phyloP scores from a whole-genome alignment of 768 basidiomycete species.

The Mycena albidolilacea region DNA sequence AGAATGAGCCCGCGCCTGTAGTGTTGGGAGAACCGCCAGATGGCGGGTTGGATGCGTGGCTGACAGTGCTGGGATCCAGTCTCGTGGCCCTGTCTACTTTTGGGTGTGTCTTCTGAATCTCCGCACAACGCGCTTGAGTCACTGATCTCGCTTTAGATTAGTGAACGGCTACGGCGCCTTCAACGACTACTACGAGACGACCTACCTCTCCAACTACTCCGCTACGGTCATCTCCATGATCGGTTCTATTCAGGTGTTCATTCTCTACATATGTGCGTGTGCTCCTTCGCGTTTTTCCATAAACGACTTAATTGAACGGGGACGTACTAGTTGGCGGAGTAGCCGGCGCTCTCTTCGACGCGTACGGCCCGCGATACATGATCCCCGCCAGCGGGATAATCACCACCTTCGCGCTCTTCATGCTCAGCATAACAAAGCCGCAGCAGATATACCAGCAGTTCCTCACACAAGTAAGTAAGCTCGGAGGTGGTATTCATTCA shows the following conservation, averaged over 20 bases:
- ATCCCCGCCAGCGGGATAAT: conserved; percentile 45
- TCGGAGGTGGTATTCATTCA: not conserved
- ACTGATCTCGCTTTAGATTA: conserved; percentile 24
- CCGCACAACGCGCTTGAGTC: no score
- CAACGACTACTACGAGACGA: conserved; percentile 51
- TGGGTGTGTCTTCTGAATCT: conserved; percentile 34
- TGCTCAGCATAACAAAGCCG: conserved; percentile 46
- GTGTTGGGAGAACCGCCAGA: conserved; percentile 37
- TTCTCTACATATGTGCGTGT: conserved; percentile 43
- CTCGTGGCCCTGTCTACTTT: conserved; percentile 39
- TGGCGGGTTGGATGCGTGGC: conserved; percentile 45
- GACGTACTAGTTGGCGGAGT: conserved; percentile 36
- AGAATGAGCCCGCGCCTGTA: not conserved
- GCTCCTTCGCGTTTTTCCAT: no score
- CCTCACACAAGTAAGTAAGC: conserved; percentile 39
- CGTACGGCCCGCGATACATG: conserved; percentile 42
- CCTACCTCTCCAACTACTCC: conserved; percentile 46
- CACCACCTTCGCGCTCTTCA: conserved; percentile 40
- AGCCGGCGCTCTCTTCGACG: conserved; percentile 44
- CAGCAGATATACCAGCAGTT: conserved; percentile 49
- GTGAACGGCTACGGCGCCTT: conserved; percentile 54
- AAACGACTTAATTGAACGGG: no score
- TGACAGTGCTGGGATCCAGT: conserved; percentile 39
- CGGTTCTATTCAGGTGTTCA: conserved; percentile 47
- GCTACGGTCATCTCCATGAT: conserved; percentile 48